A percentile compares a stretch with the other conserved stretches of the same genome.
Conservation (phyloP, 176 grass and related monocot species). For the Musa acuminata region DNA sequence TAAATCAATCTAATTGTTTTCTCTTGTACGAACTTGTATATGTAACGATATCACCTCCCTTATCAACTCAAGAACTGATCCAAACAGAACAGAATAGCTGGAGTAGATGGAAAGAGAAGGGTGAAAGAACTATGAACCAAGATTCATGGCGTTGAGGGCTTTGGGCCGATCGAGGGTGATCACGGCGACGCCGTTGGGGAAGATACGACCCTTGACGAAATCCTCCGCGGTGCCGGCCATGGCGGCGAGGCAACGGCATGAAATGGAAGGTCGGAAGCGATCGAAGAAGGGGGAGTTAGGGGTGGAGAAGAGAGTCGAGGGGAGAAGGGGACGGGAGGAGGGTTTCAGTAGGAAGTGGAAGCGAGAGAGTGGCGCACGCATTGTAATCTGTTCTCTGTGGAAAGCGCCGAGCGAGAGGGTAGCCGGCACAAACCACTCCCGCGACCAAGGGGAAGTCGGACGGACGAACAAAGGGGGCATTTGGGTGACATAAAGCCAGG, state of each 20-base stretch:
- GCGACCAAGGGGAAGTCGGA: too few relatives aligned
- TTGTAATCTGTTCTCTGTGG: not conserved
- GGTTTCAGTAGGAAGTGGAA: slow-evolving; percentile 20
- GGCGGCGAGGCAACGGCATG: slow-evolving; percentile 35
- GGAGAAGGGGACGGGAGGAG: slow-evolving; percentile 13
- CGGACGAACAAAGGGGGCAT: too few relatives aligned
- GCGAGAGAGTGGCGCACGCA: slow-evolving; percentile 48
- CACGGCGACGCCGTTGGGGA: slow-evolving; percentile 79
- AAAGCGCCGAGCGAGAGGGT: too few relatives aligned
- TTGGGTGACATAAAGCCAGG: too few relatives aligned
- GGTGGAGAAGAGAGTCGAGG: slow-evolving; percentile 19
- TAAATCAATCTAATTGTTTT: not conserved
- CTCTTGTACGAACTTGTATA: too few relatives aligned
- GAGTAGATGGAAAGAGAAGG: not conserved
- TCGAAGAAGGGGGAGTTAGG: not conserved
- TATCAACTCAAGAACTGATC: not conserved
- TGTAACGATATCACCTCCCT: not conserved
- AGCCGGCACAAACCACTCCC: too few relatives aligned
- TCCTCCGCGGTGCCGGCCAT: slow-evolving; percentile 60
- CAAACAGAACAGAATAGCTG: not conserved
- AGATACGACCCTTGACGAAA: slow-evolving; percentile 61
- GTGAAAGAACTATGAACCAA: slow-evolving; percentile 35
- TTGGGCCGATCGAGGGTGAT: slow-evolving; percentile 98
- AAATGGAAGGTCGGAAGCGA: slow-evolving; percentile 12
- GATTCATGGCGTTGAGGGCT: slow-evolving; percentile 97